Evolutionary conservation across 257 asterid species (phyloP).

Genomic region (Anisodus tanguticus): DNA sequence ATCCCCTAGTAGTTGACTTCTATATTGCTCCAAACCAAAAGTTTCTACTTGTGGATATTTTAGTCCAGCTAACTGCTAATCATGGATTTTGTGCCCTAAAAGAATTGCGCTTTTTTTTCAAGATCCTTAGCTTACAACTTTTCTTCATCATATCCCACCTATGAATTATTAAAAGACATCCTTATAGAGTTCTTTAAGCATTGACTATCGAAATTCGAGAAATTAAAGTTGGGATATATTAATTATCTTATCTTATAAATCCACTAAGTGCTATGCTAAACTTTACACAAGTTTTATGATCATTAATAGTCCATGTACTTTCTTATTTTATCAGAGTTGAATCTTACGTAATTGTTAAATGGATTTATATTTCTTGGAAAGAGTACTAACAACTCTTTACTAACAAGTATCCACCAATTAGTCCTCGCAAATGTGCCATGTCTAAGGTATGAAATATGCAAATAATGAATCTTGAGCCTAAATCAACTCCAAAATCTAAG

Average conservation of each 20-base stretch:
- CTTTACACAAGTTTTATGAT: background rate
- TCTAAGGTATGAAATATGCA: too few relatives aligned
- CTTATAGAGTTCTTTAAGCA: background rate
- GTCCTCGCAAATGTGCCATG: too few relatives aligned
- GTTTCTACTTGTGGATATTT: background rate
- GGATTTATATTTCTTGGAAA: too few relatives aligned
- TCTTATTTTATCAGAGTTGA: background rate
- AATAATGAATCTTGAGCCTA: too few relatives aligned
- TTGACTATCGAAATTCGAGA: background rate
- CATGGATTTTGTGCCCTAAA: background rate
- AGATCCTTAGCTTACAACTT: background rate
- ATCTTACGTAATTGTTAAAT: too few relatives aligned
- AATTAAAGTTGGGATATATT: background rate
- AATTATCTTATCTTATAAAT: background rate
- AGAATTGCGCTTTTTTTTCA: too few relatives aligned
- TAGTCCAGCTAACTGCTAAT: background rate
- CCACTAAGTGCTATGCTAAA: background rate
- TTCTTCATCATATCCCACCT: constrained; percentile 15
- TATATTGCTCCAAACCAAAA: background rate
- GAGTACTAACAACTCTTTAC: too few relatives aligned
- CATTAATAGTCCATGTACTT: background rate
- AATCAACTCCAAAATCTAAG: too few relatives aligned
- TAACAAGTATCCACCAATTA: too few relatives aligned
- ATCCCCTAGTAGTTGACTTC: background rate
- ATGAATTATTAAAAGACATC: background rate